Base-by-base conservation (phyloP, 1,284 basidiomycete genomes). In the Inonotus hispidus region DNA sequence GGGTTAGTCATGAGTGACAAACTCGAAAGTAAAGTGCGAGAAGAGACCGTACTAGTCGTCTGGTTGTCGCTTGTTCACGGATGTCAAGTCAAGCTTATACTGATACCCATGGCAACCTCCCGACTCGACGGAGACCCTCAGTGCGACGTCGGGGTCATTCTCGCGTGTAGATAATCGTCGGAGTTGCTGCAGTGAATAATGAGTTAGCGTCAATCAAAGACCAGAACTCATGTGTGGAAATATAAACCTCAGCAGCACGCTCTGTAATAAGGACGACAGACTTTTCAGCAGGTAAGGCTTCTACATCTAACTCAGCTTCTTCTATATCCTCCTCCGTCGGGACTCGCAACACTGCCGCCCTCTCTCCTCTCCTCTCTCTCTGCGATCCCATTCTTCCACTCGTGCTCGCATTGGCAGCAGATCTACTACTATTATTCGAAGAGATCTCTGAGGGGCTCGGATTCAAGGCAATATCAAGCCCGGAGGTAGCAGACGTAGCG, bases 101-200 rank as follows among this genome's bases (percentile, higher is more conserved):
- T 95, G 92, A 69, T 95, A 95, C 35, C 93, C 93, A 68, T 96
- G 93, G 68, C 93, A 95, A 39, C 93, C 94, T 16, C 93, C 93
- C 2, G 89, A 92, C 70, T 95, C 92, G 25, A 96, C 90, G 0
- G 84, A 76, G 67, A 96, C 79, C 63, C 92, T 79, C 14, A 95
- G 76, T 1, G 85, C 88, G 21, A 89, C 79, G 32, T 80, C 68
- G 0, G 83, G 71, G 66, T 88, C 81, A 6, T 79, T 75, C 66
- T 89, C 81, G 14, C 82, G 77, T 39, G 77, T 66, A 7, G 87
- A 75, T 63, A 93, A 86, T 53, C 74, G 71, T 54, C 78, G 76
- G 1, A 93, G 75, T 86, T 89, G 88, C 90, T 92, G 64, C 50
- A 25, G 25, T 54, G 55, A 35, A 49, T n/a, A n/a, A n/a, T n/a